Base-by-base conservation (phyloP, 202 grass and related monocot genomes). In the Elaeis oleifera region DNA sequence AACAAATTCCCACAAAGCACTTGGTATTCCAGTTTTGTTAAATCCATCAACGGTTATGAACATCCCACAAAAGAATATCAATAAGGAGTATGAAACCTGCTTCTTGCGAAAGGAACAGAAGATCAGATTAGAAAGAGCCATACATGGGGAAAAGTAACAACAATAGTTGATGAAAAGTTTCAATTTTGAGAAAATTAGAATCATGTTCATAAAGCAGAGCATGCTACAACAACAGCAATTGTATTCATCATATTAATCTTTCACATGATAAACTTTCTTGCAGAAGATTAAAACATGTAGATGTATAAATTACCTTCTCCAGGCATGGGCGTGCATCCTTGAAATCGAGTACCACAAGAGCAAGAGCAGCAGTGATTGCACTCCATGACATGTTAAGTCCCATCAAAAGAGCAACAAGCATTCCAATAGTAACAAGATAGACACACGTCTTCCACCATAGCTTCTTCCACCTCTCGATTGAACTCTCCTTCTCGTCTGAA, bases 61-160 rank as follows among this genome's bases (percentile, higher is more conserved):
- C 63, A 65, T 65, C 16, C 63, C 63, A 16, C 49, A 25, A 49
- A 65, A 65, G 63, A 65, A 65, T 27, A 65, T 65, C 63, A 65
- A 11, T 21, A 65, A 28, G 4, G 63, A 53, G 49, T 65, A 65
- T 21, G 63, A 65, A 53, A 65, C 48, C 63, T 65, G 23, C 16
- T 21, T 63, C 16, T 29, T 32, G 48, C 19, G 13, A 4, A 18
- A 51, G 49, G 36, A 28, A 6, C 13, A 51, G 25, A 16, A 49
- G 18, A 49, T 22, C 15, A 22, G 3, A 3, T 39, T 4, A 36
- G 59, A 16, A 22, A 6, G 21, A 23, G n/a, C 18, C 21, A 16
- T 22, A 23, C 21, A 56, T 8, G 21, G 4, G 18, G 2, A 23
- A 20, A 9, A 56, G 11, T 23, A 16, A 23, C 36, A 39, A 11